Percentiles rank a stretch among this genome's conserved stretches.
These are phyloP conservation scores for Kwoniella dendrophila DNA, from an alignment of 768 basidiomycete genomes.

Conservation along the genomic window DNA sequence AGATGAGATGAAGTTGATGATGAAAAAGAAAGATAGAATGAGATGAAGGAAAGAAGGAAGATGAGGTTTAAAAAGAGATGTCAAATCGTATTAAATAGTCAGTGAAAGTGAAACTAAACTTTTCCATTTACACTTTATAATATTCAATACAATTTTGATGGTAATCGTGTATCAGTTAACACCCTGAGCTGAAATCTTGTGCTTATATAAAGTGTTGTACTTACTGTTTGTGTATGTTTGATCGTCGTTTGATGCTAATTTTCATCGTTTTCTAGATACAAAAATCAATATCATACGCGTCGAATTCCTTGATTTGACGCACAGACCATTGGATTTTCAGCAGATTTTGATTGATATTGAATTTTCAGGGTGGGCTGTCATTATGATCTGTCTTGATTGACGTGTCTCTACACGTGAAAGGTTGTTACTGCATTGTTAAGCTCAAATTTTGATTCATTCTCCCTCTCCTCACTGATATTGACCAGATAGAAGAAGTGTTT, in stretches of 20 bases:
- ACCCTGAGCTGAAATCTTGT: no score
- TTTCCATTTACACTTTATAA: no score
- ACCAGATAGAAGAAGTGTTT: no score
- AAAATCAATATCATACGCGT: conserved; percentile 11
- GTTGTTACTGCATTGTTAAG: no score
- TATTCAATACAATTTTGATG: no score
- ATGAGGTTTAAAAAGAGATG: neutral
- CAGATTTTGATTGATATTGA: neutral
- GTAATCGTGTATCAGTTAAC: no score
- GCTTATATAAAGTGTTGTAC: no score
- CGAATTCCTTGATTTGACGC: neutral
- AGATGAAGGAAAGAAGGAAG: conserved; percentile 3
- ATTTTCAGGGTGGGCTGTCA: neutral
- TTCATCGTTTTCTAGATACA: neutral
- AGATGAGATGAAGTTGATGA: conserved; percentile 1
- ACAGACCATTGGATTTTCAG: conserved; percentile 7
- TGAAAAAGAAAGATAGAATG: neutral
- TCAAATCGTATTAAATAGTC: neutral
- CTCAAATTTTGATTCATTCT: no score
- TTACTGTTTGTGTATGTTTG: conserved; percentile 4
- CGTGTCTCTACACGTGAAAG: no score
- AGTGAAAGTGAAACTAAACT: neutral
- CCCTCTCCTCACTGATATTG: no score
- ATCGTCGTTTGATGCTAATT: neutral
- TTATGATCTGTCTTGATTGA: no score